Evolutionary conservation across 2,329 filamentous ascomycete genomes (phyloP), one percentile per base, ranked within the genome.

Genomic region (Thelonectria olida): DNA sequence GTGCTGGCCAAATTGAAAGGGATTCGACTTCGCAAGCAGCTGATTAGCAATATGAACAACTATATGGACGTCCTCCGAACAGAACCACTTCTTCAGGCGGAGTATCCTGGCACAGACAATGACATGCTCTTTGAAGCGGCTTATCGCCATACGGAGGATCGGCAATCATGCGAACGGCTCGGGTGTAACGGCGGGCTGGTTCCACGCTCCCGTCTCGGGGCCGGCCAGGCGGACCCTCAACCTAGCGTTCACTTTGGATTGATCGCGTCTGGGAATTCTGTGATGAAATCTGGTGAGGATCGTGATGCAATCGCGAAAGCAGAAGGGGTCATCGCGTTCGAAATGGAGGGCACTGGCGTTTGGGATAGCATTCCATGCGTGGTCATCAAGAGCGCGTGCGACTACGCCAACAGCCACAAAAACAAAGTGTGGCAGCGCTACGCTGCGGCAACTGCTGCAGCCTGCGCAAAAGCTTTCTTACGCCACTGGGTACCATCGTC

Each of bases 401-500:
- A 80, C 65, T 80, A 80, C 57, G 74, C 75, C 0, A 77, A 80
- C 53, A 74, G 75, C 25, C 78, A 80, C 61, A 78, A 79, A 61
- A 61, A 39, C 2, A 67, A 65, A 19, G 10, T 17, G 2, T 67
- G 65, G 63, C 63, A 67, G 31, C 38, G 36, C 1, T 66, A 62
- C 25, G 61, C 63, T 8, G 63, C 67, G 4, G 50, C 59, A 3
- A 59, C 61, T 1, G 65, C 67, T 1, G 67, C 65, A 0, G 54
- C 63, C 4, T 61, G 44, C 7, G 39, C 53, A 10, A 67, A 62
- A 15, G 61, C 52, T 0, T 53, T 66, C 17, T 6, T 67, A n/a
- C 5, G 38, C 6, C 10, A 42, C 17, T 53, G 38, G 50, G 36
- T 28, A n/a, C 28, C 23, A 1, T 52, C 22, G 3, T 3, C 25